Evolutionary conservation across 2,329 filamentous ascomycete species (phyloP), one percentile per base, ranked within the genome.

Genomic region (Tolypocladium ovalisporum): DNA sequence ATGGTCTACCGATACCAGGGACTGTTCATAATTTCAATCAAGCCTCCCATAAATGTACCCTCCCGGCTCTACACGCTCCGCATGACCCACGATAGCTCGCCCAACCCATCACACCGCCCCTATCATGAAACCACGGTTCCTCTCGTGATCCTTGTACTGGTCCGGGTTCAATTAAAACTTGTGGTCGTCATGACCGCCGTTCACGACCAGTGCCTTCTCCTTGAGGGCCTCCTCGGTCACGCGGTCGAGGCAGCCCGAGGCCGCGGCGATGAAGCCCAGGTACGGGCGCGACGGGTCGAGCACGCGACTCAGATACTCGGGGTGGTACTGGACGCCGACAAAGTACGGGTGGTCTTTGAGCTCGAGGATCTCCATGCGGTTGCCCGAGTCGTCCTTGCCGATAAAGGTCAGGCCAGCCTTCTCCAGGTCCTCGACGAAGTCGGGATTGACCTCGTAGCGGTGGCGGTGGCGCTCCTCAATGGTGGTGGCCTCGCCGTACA

Each of bases 381-480:
- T 82, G 51, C 87, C 89, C 59, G 80, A 84, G 58, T 88, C 85
- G 66, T 95, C 90, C 71, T 90, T 91, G 62, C 88, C 89, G 58
- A 92, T 80, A 67, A 95, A 92, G 47, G 79, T 75, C 36, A 96
- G 76, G 0, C 90, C 91, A 6, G 79, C 83, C 52, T 81, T 73
- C 62, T 89, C 80, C 4, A 96, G 77, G 36, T 74, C 73, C 4
- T 87, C 83, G 55, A 95, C 83, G 66, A 87, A 86, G 13, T 83
- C 81, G 0, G 91, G 90, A 74, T 96, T 96, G 62, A 96, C 89
- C 75, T 96, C 91, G 70, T 96, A 96, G 40, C 90, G 83, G 73
- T 96, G 91, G 59, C 91, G 84, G 71, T 96, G 91, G 54, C 91
- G 83, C 76, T 96, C 91, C 58, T 80, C 73, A 49, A 88, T 79